Percentiles rank a stretch among this genome's conserved stretches.
These are phyloP conservation scores for Phytomonas francai DNA, from an alignment of 208 protist species.

Conservation along the genomic window DNA sequence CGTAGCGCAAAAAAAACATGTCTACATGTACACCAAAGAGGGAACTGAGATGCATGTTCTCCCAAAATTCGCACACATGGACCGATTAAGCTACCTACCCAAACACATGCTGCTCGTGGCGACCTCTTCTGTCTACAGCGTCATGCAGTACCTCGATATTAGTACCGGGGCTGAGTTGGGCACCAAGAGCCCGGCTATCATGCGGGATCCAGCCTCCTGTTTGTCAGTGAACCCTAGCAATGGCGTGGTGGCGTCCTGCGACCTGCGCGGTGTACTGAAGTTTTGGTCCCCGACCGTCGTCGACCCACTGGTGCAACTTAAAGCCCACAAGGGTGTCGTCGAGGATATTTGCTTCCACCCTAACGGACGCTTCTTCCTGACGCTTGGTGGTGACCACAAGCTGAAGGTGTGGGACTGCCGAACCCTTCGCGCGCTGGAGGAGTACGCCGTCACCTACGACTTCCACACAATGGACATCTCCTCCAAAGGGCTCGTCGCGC, in stretches of 20 bases:
- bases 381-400: constrained; percentile 93
- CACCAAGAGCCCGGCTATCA: constrained; percentile 66
- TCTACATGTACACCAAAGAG: constrained; percentile 98
- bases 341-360: constrained; percentile 81
- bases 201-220: constrained; percentile 74
- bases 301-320: constrained; percentile 94
- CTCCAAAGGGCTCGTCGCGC: constrained; percentile 72
- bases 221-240: constrained; percentile 92
- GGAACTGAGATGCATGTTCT: constrained; percentile 97
- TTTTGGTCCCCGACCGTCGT: constrained; percentile 95
- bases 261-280: constrained; percentile 91
- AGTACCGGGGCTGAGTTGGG: constrained; percentile 90
- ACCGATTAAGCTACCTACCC: constrained; percentile 93
- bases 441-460: constrained; percentile 78
- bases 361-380: constrained; percentile 93
- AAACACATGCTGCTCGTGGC: constrained; percentile 96
- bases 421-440: constrained; percentile 87
- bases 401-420: constrained; percentile 97
- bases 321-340: constrained; percentile 88
- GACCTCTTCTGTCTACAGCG: constrained; percentile 73
- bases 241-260: constrained; percentile 90
- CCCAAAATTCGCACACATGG: constrained; percentile 91
- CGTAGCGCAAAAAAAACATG: constrained; percentile 97
- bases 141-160: constrained; percentile 93
- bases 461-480: constrained; percentile 83